A percentile compares a stretch with the other conserved stretches of the same genome.
phyloP scores from a whole-genome alignment of 139 green algal species.

The Mychonastes homosphaera region DNA sequence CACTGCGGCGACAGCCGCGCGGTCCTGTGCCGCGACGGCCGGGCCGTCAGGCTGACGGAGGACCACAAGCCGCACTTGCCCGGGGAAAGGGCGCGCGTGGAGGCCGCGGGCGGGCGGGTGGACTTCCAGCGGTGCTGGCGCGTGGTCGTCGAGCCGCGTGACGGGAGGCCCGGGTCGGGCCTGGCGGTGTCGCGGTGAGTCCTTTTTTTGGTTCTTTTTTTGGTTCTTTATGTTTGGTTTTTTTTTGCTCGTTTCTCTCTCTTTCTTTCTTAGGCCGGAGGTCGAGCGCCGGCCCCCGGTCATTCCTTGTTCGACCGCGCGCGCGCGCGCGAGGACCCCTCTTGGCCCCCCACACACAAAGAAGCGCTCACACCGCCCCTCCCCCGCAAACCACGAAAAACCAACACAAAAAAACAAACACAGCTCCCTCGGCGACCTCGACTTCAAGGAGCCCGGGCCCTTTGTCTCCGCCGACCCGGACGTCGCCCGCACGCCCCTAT shows the following conservation, averaged over 20 bases:
- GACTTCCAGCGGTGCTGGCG: slow-evolving; percentile 63
- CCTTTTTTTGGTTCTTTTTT: too few species aligned
- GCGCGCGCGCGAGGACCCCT: too few species aligned
- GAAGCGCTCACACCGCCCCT: too few species aligned
- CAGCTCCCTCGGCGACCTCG: slow-evolving; percentile 51
- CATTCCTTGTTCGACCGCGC: too few species aligned
- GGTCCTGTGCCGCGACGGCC: slow-evolving; percentile 37
- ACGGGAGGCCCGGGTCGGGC: slow-evolving; percentile 40
- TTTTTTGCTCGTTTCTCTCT: too few species aligned
- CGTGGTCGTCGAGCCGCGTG: slow-evolving; percentile 54
- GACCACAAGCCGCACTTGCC: slow-evolving; percentile 66
- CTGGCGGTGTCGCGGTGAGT: slow-evolving; percentile 54
- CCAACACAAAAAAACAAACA: too few species aligned
- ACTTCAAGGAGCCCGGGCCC: slow-evolving; percentile 60
- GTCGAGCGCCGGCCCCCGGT: too few species aligned
- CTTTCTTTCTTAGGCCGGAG: too few species aligned
- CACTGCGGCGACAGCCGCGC: slow-evolving; percentile 54
- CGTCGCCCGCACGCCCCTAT: slow-evolving; percentile 27
- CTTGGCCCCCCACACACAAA: too few species aligned
- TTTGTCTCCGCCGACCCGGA: slow-evolving; percentile 48
- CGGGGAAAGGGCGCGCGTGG: slow-evolving; percentile 36
- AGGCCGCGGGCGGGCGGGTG: slow-evolving; percentile 37
- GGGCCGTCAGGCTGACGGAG: slow-evolving; percentile 46
- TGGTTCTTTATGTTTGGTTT: too few species aligned
- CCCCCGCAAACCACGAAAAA: too few species aligned